Conservation (phyloP, 73 alveolate species). For the Paramecium sonneborni region DNA sequence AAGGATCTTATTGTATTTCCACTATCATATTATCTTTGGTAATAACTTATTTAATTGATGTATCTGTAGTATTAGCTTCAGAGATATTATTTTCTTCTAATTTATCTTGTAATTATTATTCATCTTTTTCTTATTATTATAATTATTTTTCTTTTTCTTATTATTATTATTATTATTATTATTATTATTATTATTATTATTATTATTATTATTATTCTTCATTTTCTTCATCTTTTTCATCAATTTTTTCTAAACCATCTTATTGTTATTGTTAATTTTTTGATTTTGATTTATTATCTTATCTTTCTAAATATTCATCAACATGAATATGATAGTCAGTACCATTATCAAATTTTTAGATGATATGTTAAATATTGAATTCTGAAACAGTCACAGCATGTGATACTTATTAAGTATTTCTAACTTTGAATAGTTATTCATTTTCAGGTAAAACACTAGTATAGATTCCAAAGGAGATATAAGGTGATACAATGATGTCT, state of each 20-base stretch:
- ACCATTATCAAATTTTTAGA: slow-evolving; percentile 84
- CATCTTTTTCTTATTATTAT: neutral
- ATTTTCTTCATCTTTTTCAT: neutral
- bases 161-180: too few relatives aligned
- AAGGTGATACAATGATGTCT: slow-evolving; percentile 95
- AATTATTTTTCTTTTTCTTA: neutral
- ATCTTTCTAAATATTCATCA: slow-evolving; percentile 70
- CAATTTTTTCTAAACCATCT: neutral
- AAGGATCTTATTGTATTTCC: neutral
- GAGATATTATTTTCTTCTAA: neutral
- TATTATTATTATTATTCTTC: neutral
- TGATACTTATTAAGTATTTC: slow-evolving; percentile 86
- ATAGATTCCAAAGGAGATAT: slow-evolving; percentile 90
- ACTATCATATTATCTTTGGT: neutral
- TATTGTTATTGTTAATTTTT: slow-evolving; percentile 7
- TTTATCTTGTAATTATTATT: neutral
- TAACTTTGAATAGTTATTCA: slow-evolving; percentile 85
- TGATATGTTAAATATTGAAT: slow-evolving; percentile 83
- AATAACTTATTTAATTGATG: neutral
- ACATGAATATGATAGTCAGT: slow-evolving; percentile 69
- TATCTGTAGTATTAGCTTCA: neutral
- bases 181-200: neutral
- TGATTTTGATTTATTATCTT: neutral
- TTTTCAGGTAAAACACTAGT: slow-evolving; percentile 85
- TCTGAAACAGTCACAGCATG: slow-evolving; percentile 75